Conservation (phyloP, 2,329 filamentous ascomycete species). For the Pseudogymnoascus sp. region DNA sequence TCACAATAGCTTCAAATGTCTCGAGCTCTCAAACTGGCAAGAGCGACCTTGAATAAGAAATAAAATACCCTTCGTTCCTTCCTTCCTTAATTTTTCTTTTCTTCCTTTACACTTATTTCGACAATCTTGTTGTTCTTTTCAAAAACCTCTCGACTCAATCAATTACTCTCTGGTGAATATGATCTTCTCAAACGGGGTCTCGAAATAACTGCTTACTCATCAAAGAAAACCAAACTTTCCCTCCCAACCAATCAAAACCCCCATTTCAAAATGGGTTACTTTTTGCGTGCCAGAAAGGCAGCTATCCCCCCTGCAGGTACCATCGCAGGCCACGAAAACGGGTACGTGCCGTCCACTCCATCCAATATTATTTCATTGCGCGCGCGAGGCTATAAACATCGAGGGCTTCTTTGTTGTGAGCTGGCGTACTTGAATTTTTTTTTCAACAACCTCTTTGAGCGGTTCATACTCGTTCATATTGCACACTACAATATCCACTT, state of each 20-base stretch:
- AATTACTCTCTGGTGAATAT: neutral
- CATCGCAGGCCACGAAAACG: neutral
- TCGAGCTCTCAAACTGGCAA: neutral
- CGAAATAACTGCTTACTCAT: conserved; percentile 3
- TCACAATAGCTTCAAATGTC: neutral
- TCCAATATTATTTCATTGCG: neutral
- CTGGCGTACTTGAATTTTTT: conserved; percentile 6
- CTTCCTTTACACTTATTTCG: neutral
- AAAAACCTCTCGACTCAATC: neutral
- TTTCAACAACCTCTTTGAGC: conserved; percentile 4
- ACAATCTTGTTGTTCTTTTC: neutral
- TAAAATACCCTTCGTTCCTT: neutral
- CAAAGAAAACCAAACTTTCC: neutral
- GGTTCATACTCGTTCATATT: neutral
- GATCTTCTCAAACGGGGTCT: neutral
- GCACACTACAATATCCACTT: neutral
- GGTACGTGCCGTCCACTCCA: conserved; percentile 4
- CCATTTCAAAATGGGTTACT: neutral
- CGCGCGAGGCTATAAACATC: conserved; percentile 9
- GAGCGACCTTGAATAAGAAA: neutral
- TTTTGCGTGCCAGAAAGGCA: neutral
- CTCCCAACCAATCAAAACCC: neutral
- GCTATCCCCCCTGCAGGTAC: neutral
- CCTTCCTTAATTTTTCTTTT: neutral
- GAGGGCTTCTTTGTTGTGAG: conserved; percentile 6